A percentile compares a stretch with the other conserved stretches of the same genome.
These are phyloP conservation scores for Dactylellina cionopaga DNA, from an alignment of 2,329 filamentous ascomycete species.

Conservation along the genomic window DNA sequence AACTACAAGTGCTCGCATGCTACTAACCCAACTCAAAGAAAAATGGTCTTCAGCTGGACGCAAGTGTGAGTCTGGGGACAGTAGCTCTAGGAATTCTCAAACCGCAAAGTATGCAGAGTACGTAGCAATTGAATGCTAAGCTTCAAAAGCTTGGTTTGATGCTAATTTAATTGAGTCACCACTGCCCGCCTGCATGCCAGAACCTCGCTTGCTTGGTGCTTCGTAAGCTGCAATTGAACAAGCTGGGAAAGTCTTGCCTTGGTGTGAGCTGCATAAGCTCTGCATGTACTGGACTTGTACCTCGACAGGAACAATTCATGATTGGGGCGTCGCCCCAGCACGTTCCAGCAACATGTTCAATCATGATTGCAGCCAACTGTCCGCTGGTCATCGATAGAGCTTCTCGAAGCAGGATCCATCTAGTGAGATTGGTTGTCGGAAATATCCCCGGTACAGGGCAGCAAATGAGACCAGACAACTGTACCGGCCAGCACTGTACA, in stretches of 20 bases:
- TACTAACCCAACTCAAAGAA: neutral
- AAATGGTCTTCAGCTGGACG: too few relatives aligned
- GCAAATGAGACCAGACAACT: constrained; percentile 38
- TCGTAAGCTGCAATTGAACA: constrained; percentile 33
- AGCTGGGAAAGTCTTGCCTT: constrained; percentile 37
- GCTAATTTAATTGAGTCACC: constrained; percentile 21
- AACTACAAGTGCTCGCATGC: neutral
- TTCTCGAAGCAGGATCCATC: constrained; percentile 15
- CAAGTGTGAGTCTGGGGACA: constrained; percentile 12
- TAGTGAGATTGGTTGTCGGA: constrained; percentile 4
- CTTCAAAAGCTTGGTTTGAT: constrained; percentile 20
- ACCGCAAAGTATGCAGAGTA: constrained; percentile 22
- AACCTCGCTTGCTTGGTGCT: constrained; percentile 16
- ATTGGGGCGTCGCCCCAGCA: constrained; percentile 17
- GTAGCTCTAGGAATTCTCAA: neutral
- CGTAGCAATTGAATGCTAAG: constrained; percentile 21
- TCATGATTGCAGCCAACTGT: constrained; percentile 49
- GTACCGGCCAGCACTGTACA: constrained; percentile 42
- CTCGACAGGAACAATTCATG: constrained; percentile 38
- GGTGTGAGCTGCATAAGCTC: constrained; percentile 28
- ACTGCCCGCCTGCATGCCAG: constrained; percentile 15
- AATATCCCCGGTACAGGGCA: constrained; percentile 12
- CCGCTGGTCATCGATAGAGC: constrained; percentile 32
- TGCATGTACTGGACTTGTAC: constrained; percentile 36
- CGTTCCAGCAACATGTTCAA: constrained; percentile 35